A percentile compares a stretch with the other conserved stretches of the same genome.
Evolutionary conservation across 495 filamentous ascomycete genomes (phyloP).

Genomic region (Oidiodendron maius): DNA sequence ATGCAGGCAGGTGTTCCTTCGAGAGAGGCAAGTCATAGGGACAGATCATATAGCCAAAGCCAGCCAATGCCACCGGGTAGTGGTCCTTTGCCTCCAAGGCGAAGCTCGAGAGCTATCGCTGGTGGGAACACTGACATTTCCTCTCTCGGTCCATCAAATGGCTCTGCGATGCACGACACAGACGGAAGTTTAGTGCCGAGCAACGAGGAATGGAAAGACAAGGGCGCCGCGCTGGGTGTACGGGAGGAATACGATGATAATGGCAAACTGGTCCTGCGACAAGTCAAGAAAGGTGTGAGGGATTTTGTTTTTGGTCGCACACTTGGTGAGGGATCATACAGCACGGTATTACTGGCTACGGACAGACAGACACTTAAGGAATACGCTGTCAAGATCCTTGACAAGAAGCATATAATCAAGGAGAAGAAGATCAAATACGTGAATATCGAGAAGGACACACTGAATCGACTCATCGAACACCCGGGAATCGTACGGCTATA

Average conservation of each 20-base stretch:
- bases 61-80: slow-evolving; percentile 47
- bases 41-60: slow-evolving; percentile 57
- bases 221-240: slow-evolving; percentile 75
- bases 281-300: slow-evolving; percentile 93
- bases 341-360: slow-evolving; percentile 90
- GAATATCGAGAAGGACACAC: slow-evolving; percentile 97
- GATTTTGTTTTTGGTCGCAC: slow-evolving; percentile 94
- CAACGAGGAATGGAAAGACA: slow-evolving; percentile 94
- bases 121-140: slow-evolving; percentile 25
- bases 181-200: slow-evolving; percentile 62
- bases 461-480: slow-evolving; percentile 93
- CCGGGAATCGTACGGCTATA: slow-evolving; percentile 96
- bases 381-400: slow-evolving; percentile 96
- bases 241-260: slow-evolving; percentile 77
- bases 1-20: slow-evolving; percentile 59
- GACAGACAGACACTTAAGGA: slow-evolving; percentile 94
- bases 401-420: slow-evolving; percentile 99
- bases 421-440: slow-evolving; percentile 99
- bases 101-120: slow-evolving; percentile 59
- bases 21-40: slow-evolving; percentile 66
- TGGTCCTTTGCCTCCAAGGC: slow-evolving; percentile 55
- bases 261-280: slow-evolving; percentile 72
- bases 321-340: slow-evolving; percentile 96
- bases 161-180: slow-evolving; percentile 41
- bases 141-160: slow-evolving; percentile 19